Conservation (phyloP, 495 filamentous ascomycete species). For the Tuber microsphaerosporum region DNA sequence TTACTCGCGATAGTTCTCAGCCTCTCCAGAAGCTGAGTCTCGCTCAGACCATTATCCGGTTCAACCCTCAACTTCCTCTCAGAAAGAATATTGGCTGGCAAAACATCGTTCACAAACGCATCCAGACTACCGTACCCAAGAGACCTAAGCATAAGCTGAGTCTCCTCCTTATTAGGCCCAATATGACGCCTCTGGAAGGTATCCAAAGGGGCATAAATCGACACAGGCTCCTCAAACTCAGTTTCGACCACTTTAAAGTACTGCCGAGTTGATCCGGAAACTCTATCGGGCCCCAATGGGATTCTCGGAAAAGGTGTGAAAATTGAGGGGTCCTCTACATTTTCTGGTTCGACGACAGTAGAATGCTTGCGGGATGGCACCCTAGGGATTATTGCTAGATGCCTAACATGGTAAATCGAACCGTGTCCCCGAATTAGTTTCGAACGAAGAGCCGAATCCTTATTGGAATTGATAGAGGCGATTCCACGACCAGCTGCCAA, state of each 20-base stretch:
- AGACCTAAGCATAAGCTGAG: constrained; percentile 69
- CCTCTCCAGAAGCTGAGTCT: constrained; percentile 60
- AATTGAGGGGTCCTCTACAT: neutral
- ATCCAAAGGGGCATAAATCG: constrained; percentile 47
- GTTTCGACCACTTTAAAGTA: constrained; percentile 3
- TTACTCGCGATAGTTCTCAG: constrained; percentile 59
- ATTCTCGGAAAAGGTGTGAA: neutral
- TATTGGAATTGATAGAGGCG: neutral
- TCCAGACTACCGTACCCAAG: constrained; percentile 69
- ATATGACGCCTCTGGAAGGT: constrained; percentile 87
- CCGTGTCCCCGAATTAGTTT: neutral
- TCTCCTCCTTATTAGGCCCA: constrained; percentile 69
- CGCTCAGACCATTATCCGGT: constrained; percentile 55
- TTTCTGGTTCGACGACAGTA: neutral
- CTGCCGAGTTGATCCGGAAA: neutral
- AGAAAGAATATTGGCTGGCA: constrained; percentile 77
- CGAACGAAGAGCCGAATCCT: neutral
- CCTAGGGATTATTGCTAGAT: neutral
- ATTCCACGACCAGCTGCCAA: neutral
- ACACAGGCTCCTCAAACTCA: constrained; percentile 30
- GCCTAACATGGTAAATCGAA: neutral
- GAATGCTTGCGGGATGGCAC: neutral
- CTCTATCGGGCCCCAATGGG: neutral
- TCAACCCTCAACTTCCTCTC: constrained; percentile 44
- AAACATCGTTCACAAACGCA: constrained; percentile 80